Evolutionary conservation across 345 rosid genomes (phyloP).

Genomic region (Cardamine resedifolia): DNA sequence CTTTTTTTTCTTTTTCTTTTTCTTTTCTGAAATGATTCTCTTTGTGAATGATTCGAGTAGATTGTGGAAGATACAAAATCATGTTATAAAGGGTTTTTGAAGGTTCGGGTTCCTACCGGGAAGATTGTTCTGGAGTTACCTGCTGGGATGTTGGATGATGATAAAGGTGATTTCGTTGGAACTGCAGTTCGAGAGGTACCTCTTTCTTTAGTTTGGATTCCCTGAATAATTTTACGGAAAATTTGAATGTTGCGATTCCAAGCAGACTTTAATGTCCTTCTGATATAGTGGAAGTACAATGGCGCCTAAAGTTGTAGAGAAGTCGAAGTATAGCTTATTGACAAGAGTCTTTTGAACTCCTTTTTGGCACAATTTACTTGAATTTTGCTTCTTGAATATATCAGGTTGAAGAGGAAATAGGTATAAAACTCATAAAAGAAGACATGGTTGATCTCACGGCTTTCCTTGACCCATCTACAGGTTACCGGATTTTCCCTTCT

Average conservation of each 20-base stretch:
- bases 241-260: not conserved
- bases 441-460: conserved; percentile 87
- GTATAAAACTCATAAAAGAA: conserved; percentile 64
- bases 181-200: conserved; percentile 91
- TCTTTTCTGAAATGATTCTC: not conserved
- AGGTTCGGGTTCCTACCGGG: conserved; percentile 92
- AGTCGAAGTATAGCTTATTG: not conserved
- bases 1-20: not conserved
- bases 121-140: conserved; percentile 78
- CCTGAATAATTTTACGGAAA: not conserved
- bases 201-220: conserved; percentile 3
- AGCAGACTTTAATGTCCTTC: not conserved
- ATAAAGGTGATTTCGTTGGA: conserved; percentile 80
- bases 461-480: conserved; percentile 74
- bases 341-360: not conserved
- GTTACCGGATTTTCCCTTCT: conserved; percentile 68
- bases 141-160: conserved; percentile 96
- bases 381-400: conserved; percentile 8
- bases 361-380: not conserved
- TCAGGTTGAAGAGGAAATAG: conserved; percentile 90
- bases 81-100: conserved; percentile 26
- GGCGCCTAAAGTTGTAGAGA: not conserved
- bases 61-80: not conserved
- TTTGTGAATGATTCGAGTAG: not conserved
- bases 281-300: too few relatives aligned